phyloP scores from a whole-genome alignment of 257 asterid genomes.

The Rauvolfia tetraphylla region DNA sequence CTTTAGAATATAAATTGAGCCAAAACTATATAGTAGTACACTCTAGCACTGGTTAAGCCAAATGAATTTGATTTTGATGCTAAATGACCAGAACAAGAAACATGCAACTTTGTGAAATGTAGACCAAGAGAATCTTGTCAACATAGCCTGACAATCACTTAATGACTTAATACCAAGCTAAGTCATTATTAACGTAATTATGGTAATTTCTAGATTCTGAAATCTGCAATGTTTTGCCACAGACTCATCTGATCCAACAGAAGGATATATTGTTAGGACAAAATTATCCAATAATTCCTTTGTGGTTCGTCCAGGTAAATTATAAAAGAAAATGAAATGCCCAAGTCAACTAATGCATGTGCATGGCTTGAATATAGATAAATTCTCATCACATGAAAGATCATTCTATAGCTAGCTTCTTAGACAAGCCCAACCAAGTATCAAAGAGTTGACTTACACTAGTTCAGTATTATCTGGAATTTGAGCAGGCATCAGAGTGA shows the following conservation, averaged over 20 bases:
- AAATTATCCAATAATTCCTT: background rate
- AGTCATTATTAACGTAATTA: background rate
- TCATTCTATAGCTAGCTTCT: background rate
- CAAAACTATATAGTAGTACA: background rate
- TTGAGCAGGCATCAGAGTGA: slow-evolving; percentile 97
- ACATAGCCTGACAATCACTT: background rate
- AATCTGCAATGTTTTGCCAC: background rate
- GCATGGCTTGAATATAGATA: background rate
- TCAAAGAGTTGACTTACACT: slow-evolving; percentile 53
- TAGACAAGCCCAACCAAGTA: background rate
- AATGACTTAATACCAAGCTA: background rate
- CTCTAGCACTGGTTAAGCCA: background rate
- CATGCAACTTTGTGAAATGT: background rate
- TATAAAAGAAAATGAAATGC: background rate
- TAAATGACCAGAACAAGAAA: background rate
- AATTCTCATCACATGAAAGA: background rate
- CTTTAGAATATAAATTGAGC: background rate
- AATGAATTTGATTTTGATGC: background rate
- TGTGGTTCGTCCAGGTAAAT: background rate
- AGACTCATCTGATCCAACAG: slow-evolving; percentile 4
- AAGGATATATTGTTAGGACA: background rate
- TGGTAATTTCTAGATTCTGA: slow-evolving; percentile 1
- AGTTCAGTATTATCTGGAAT: slow-evolving; percentile 87
- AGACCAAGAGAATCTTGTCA: background rate
- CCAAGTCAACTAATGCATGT: background rate